Evolutionary conservation across 2,329 filamentous ascomycete genomes (phyloP), one percentile per base, ranked within the genome.

Genomic region (Xylariaceae sp.): DNA sequence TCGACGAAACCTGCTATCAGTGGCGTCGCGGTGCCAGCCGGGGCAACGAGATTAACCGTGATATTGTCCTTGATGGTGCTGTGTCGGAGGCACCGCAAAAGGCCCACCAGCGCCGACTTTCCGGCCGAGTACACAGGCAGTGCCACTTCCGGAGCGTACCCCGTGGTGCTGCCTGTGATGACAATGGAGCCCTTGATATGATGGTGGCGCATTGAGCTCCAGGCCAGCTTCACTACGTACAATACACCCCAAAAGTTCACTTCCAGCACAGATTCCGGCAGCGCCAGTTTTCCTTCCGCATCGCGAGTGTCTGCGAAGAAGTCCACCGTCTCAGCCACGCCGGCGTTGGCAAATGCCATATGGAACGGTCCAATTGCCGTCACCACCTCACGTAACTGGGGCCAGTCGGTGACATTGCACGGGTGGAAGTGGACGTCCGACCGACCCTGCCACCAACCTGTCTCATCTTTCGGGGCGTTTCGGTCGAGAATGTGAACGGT

Each of bases 41-140:
- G 71, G 0, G 71, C 72, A n/a, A 75, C 70, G 7, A 49, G 61
- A 40, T 73, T 73, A 62, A 75, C 73, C 15, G 72, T 70, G 52
- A 69, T 67, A 41, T 62, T 52, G 26, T 67, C 45, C 3, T 42
- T 24, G 15, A 40, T 37, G 4, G 69, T 29, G 1, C 57, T 51
- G 1, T 68, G 62, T 6, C 70, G 62, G 24, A 73, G 60, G 4
- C 68, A 57, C 6, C 71, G 63, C 7, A 74, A 53, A 2, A 71
- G 59, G 20, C 63, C 64, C 10, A 68, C 57, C 7, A 72, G 59
- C 63, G 33, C 45, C 15, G 23, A 4, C 15, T 49, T 49, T 3
- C 13, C 36, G 5, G 11, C 27, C 10, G 26, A 29, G 21, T 69
- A 74, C 2, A 74, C 63, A 0, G 72, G 71, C 6, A 73, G 54